Evolutionary conservation across 148 eudicot genomes (phyloP).

Genomic region (Cornus controversa): DNA sequence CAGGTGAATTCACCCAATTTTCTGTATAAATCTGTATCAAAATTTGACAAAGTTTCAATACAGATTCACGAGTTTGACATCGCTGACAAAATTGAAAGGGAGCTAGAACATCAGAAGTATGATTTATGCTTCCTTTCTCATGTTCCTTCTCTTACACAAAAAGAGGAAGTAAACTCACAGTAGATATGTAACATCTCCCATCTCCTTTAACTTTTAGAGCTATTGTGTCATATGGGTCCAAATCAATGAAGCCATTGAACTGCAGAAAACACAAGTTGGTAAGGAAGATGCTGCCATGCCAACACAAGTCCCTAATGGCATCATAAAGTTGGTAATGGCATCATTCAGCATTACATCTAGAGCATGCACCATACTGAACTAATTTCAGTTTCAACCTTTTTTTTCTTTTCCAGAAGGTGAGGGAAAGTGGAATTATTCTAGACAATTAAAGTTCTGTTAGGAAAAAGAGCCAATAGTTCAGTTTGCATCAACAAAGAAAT

Average conservation of each 20-base stretch:
- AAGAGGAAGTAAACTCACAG: conserved; percentile 45
- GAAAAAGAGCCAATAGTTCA: not conserved
- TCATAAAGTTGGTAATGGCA: no score
- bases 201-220: conserved; percentile 90
- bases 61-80: not conserved
- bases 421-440: not conserved
- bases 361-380: not conserved
- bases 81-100: not conserved
- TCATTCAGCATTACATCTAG: not conserved
- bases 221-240: conserved; percentile 85
- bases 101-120: not conserved
- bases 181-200: conserved; percentile 96
- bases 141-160: not conserved
- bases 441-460: not conserved
- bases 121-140: not conserved
- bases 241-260: conserved; percentile 97
- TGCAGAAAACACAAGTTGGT: conserved; percentile 30
- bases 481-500: not conserved
- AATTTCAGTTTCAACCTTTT: not conserved
- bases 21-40: conserved; percentile 86
- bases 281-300: not conserved
- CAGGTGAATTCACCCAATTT: conserved; percentile 98
- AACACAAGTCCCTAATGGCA: not conserved
- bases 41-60: not conserved
- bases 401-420: not conserved